phyloP scores from a whole-genome alignment of 306 rosid species.

The Rosa multiflora region DNA sequence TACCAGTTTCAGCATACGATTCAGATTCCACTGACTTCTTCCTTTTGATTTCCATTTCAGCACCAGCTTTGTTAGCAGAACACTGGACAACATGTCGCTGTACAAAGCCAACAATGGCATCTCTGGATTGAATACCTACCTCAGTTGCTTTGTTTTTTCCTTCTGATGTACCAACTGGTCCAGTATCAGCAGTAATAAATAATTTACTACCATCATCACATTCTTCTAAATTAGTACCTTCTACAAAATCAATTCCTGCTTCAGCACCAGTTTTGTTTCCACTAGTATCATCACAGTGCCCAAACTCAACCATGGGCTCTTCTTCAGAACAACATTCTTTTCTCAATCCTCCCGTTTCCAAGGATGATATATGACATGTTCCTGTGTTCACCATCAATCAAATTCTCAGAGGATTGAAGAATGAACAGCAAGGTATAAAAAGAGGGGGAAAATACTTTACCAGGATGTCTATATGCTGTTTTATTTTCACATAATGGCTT shows the following conservation, averaged over 20 bases:
- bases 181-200: slow-evolving; percentile 9
- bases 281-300: slow-evolving; percentile 24
- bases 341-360: slow-evolving; percentile 25
- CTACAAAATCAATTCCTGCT: slow-evolving; percentile 29
- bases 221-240: slow-evolving; percentile 28
- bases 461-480: slow-evolving; percentile 30
- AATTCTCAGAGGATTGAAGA: slow-evolving; percentile 6
- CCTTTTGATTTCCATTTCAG: neutral
- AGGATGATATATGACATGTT: slow-evolving; percentile 31
- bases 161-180: slow-evolving; percentile 21
- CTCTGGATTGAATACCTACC: slow-evolving; percentile 15
- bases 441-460: slow-evolving; percentile 30
- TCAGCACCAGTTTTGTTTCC: slow-evolving; percentile 22
- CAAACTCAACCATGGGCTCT: slow-evolving; percentile 28
- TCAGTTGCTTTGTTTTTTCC: slow-evolving; percentile 32
- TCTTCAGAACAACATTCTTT: slow-evolving; percentile 24
- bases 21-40: neutral
- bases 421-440: neutral
- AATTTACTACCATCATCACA: slow-evolving; percentile 21
- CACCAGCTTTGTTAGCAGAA: neutral
- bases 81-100: neutral
- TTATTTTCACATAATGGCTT: slow-evolving; percentile 51
- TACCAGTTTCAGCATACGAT: neutral
- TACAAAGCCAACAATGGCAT: neutral
- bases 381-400: slow-evolving; percentile 31